phyloP scores from a whole-genome alignment of 2,329 filamentous ascomycete genomes.

The Alternaria panax region DNA sequence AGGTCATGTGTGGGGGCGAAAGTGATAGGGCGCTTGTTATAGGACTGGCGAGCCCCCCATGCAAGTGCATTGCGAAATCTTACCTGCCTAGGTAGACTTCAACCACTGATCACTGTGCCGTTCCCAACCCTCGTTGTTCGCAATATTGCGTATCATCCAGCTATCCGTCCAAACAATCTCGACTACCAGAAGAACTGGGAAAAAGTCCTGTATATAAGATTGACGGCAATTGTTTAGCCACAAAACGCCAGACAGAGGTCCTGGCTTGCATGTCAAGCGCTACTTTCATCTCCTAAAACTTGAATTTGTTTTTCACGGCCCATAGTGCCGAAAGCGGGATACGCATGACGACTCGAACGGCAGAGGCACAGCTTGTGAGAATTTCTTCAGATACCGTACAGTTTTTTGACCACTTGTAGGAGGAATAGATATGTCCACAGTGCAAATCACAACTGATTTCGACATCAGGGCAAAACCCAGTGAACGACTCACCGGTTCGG shows the following conservation, averaged over 20 bases:
- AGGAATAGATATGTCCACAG: background rate
- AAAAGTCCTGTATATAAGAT: background rate
- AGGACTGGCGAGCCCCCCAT: background rate
- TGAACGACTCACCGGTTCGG: background rate
- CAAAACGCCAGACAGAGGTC: background rate
- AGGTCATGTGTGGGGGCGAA: background rate
- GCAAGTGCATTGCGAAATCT: background rate
- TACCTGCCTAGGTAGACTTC: too few relatives aligned
- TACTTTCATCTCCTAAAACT: background rate
- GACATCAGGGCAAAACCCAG: background rate
- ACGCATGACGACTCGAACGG: background rate
- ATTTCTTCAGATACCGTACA: background rate
- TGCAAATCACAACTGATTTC: background rate
- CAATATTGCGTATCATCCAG: background rate
- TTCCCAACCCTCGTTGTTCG: background rate
- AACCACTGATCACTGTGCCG: background rate
- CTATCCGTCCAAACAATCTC: accelerated
- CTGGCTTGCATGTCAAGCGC: background rate
- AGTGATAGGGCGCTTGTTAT: background rate
- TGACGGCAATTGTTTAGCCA: background rate
- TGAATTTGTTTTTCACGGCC: accelerated
- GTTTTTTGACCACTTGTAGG: background rate
- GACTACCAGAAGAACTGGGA: too few relatives aligned
- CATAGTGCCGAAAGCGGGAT: background rate
- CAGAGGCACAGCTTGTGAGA: background rate